A percentile compares a stretch with the other conserved stretches of the same genome.
These are phyloP conservation scores for Arthrobotrys pseudoclavata DNA, from an alignment of 2,329 filamentous ascomycete genomes.

Conservation along the genomic window DNA sequence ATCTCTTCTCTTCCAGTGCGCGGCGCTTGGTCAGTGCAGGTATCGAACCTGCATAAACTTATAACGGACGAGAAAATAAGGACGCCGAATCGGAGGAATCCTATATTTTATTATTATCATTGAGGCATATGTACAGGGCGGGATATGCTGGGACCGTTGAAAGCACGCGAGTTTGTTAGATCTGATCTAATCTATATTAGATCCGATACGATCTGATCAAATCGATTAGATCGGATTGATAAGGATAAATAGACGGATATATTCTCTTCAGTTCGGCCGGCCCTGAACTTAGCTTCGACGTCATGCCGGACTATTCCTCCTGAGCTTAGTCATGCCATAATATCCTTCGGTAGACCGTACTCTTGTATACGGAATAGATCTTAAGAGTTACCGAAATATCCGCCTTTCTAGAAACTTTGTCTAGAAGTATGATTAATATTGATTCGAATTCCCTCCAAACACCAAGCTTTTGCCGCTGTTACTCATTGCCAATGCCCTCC, in stretches of 20 bases:
- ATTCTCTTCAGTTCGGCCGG: not conserved
- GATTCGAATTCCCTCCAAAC: not conserved
- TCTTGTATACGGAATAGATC: too few species aligned
- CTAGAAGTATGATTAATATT: not conserved
- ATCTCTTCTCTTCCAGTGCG: not conserved
- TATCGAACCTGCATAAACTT: not conserved
- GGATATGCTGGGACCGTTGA: too few species aligned
- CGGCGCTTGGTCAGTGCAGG: not conserved
- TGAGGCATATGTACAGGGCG: too few species aligned
- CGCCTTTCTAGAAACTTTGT: conserved; percentile 8
- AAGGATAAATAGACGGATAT: not conserved
- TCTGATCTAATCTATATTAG: too few species aligned
- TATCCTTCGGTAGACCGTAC: too few species aligned
- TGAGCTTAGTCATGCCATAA: not conserved
- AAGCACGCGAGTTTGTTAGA: too few species aligned
- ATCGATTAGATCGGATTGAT: not conserved
- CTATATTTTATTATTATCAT: not conserved
- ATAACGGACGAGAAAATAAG: not conserved
- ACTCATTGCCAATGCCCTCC: conserved; percentile 3
- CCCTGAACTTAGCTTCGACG: not conserved
- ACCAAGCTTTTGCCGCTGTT: conserved; percentile 30
- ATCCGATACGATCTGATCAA: not conserved
- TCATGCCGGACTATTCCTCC: not conserved
- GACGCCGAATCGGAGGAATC: not conserved
- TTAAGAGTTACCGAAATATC: too few species aligned